Percentiles rank a stretch among this genome's conserved stretches.
Conservation (phyloP, 495 filamentous ascomycete species). For the Talaromyces wortmannii region DNA sequence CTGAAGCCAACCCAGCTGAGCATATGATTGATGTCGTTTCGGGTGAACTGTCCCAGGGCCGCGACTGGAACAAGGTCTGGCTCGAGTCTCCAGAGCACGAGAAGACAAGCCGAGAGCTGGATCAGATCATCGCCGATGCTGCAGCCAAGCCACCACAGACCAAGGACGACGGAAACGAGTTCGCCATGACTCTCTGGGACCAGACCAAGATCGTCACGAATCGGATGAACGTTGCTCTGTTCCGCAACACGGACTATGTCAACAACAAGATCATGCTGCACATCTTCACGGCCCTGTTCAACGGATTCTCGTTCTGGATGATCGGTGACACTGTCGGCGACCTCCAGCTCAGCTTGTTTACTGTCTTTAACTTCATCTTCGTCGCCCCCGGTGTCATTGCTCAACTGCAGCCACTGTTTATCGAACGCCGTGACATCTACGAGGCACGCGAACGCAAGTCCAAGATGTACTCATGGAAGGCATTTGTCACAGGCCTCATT, state of each 20-base stretch:
- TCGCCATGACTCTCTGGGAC: constrained; percentile 47
- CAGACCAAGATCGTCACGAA: constrained; percentile 52
- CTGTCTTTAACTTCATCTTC: constrained; percentile 46
- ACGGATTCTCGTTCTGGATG: constrained; percentile 37
- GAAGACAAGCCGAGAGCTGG: constrained; percentile 43
- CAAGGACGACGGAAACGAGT: constrained; percentile 40
- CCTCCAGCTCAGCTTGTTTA: constrained; percentile 29
- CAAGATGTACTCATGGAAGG: constrained; percentile 50
- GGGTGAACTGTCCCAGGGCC: constrained; percentile 24
- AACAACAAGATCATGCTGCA: constrained; percentile 51
- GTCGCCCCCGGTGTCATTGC: constrained; percentile 41
- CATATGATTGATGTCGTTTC: constrained; percentile 85
- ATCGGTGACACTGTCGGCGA: constrained; percentile 20
- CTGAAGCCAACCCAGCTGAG: constrained; percentile 74
- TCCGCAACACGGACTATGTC: constrained; percentile 56
- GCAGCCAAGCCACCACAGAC: constrained; percentile 22
- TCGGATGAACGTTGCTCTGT: constrained; percentile 52
- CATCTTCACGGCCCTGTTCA: constrained; percentile 28
- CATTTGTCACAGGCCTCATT: constrained; percentile 43
- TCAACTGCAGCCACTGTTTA: constrained; percentile 47
- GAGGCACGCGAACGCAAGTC: constrained; percentile 45
- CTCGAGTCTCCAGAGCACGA: constrained; percentile 44
- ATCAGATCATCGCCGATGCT: constrained; percentile 40
- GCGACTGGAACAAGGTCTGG: constrained; percentile 63
- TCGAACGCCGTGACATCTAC: constrained; percentile 45